Conservation (phyloP, 2,329 filamentous ascomycete species). For the Pseudogymnoascus pannorum region DNA sequence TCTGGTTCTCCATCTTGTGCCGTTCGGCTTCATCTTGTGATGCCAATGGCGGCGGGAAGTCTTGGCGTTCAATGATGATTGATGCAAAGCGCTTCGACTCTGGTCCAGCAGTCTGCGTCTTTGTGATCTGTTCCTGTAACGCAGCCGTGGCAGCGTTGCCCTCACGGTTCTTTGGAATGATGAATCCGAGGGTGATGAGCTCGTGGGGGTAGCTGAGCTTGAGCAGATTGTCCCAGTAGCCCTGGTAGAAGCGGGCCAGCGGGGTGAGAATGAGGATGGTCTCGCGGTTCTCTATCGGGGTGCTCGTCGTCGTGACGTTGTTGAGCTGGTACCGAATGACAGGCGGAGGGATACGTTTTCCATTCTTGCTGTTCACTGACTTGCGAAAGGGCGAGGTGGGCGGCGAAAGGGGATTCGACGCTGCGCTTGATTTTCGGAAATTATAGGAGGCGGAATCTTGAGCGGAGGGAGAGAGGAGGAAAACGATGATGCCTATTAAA, state of each 20-base stretch:
- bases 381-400: slow-evolving; percentile 70
- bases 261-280: slow-evolving; percentile 87
- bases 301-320: slow-evolving; percentile 75
- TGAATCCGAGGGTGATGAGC: slow-evolving; percentile 90
- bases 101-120: slow-evolving; percentile 70
- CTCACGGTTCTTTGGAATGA: slow-evolving; percentile 87
- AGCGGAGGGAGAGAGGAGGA: slow-evolving; percentile 48
- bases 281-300: slow-evolving; percentile 73
- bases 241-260: slow-evolving; percentile 85
- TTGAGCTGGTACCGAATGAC: slow-evolving; percentile 93
- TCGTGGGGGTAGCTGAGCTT: slow-evolving; percentile 84
- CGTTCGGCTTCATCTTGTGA: slow-evolving; percentile 84
- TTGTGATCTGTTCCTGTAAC: slow-evolving; percentile 76
- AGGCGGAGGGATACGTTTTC: slow-evolving; percentile 59
- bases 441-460: slow-evolving; percentile 40
- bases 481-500: slow-evolving; percentile 63
- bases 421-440: slow-evolving; percentile 46
- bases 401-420: slow-evolving; percentile 64
- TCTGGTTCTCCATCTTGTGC: slow-evolving; percentile 88
- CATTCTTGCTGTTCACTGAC: slow-evolving; percentile 46
- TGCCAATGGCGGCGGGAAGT: slow-evolving; percentile 74
- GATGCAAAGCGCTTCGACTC: slow-evolving; percentile 81
- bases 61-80: slow-evolving; percentile 89
- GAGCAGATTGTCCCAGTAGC: slow-evolving; percentile 91
- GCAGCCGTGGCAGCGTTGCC: slow-evolving; percentile 79